Conservation (phyloP, 257 asterid species). For the Mitragyna speciosa region DNA sequence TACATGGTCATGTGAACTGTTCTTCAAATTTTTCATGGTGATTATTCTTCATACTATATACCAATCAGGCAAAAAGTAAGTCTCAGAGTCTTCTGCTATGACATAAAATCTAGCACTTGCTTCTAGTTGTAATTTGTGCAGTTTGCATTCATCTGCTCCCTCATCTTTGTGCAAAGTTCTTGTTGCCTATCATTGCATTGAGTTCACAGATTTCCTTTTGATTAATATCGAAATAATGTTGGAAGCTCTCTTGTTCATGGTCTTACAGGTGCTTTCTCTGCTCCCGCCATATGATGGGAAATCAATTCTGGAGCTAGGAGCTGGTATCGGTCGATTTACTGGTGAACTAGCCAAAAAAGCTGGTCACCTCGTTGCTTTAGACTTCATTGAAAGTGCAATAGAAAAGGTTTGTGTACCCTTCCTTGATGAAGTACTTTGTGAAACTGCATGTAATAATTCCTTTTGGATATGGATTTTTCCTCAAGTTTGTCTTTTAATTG, state of each 20-base stretch:
- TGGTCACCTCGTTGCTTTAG: slow-evolving; percentile 68
- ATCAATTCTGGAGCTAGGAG: slow-evolving; percentile 89
- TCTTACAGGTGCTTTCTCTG: slow-evolving; percentile 70
- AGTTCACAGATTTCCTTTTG: neutral
- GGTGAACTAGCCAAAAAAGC: slow-evolving; percentile 81
- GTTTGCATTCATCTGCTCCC: neutral
- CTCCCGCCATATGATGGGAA: slow-evolving; percentile 87
- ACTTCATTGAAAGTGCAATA: slow-evolving; percentile 81
- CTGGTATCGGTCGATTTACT: slow-evolving; percentile 99
- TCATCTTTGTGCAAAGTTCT: neutral
- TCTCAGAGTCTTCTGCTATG: neutral
- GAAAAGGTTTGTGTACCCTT: slow-evolving; percentile 53
- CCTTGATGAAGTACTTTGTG: neutral
- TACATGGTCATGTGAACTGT: neutral
- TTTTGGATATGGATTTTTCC: neutral
- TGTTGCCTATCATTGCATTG: neutral
- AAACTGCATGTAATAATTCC: neutral
- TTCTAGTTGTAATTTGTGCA: neutral
- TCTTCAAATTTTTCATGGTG: neutral
- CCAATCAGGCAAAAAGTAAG: neutral
- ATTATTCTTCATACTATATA: neutral
- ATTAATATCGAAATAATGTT: neutral
- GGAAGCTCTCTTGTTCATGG: slow-evolving; percentile 1
- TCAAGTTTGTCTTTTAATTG: slow-evolving; percentile 19
- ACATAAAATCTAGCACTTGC: neutral